phyloP scores from a whole-genome alignment of 1,284 basidiomycete genomes.

The Coniferiporia weirii region DNA sequence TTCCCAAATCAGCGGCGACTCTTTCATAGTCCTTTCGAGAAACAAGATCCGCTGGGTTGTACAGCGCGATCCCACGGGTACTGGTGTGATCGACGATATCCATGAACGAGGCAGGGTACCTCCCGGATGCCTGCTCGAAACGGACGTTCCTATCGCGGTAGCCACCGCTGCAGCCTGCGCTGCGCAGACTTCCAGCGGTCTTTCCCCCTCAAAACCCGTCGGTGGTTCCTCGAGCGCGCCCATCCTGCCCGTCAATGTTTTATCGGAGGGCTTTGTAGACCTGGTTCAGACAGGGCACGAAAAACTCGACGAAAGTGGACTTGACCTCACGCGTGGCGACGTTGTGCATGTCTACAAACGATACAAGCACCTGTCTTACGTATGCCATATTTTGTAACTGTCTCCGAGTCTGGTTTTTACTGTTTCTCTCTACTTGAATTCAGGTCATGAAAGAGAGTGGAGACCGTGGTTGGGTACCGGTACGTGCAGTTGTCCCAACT shows the following conservation, averaged over 20 bases:
- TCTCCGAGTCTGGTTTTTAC: constrained; percentile 1
- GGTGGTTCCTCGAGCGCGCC: neutral
- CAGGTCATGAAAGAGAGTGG: constrained; percentile 41
- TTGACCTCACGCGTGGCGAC: constrained; percentile 44
- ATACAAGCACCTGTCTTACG: constrained; percentile 52
- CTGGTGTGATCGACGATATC: constrained; percentile 35
- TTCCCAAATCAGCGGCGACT: neutral
- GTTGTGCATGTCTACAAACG: constrained; percentile 53
- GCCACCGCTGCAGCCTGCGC: constrained; percentile 22
- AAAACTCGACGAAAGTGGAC: constrained; percentile 40
- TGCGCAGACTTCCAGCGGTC: constrained; percentile 18
- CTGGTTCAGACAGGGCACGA: constrained; percentile 31
- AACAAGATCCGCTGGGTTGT: neutral
- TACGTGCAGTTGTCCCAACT: constrained; percentile 19
- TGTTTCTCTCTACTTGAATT: constrained; percentile 17
- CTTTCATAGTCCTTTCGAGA: neutral
- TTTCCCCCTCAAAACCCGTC: neutral
- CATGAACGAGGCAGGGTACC: constrained; percentile 36
- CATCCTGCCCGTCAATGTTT: neutral
- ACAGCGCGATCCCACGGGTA: constrained; percentile 34
- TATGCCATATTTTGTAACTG: constrained; percentile 1
- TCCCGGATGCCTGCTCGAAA: constrained; percentile 52
- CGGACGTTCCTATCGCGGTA: constrained; percentile 27
- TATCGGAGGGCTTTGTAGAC: neutral
- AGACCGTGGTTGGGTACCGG: constrained; percentile 41